Percentiles rank a stretch among this genome's conserved stretches.
Conservation (phyloP, 1,139 yeast species). For the Insectozyma bohioensis region DNA sequence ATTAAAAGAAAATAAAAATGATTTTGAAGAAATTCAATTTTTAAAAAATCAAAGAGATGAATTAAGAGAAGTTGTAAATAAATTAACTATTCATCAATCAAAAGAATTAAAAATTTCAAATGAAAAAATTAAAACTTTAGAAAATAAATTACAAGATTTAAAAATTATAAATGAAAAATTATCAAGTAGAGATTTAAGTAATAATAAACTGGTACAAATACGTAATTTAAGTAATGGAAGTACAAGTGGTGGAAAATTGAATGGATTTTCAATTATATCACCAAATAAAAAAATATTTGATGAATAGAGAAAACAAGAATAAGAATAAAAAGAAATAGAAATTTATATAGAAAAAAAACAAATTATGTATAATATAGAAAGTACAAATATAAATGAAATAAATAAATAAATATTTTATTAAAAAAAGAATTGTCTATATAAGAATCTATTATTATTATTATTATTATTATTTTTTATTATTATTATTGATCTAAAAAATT, state of each 20-base stretch:
- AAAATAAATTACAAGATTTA: constrained; percentile 36
- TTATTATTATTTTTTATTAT: too few species aligned
- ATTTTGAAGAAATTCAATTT: constrained; percentile 23
- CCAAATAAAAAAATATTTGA: constrained; percentile 37
- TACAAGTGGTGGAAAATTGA: constrained; percentile 37
- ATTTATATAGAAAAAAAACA: too few species aligned
- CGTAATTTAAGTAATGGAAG: constrained; percentile 12
- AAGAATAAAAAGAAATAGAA: constrained; percentile 1
- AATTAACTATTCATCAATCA: constrained; percentile 35
- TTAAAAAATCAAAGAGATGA: constrained; percentile 58
- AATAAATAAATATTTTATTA: constrained; percentile 2
- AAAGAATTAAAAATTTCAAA: constrained; percentile 38
- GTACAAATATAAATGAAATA: constrained; percentile 3
- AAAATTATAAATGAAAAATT: constrained; percentile 36
- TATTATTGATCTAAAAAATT: constrained; percentile 26
- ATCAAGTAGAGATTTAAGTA: constrained; percentile 17
- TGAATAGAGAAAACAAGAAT: too few species aligned
- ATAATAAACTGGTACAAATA: background rate
- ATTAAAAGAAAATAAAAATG: too few species aligned
- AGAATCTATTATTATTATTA: too few species aligned
- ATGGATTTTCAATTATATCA: constrained; percentile 44
- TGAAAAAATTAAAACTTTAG: constrained; percentile 45
- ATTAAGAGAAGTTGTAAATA: constrained; percentile 52
- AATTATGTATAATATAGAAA: constrained; percentile 4
- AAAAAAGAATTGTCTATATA: too few species aligned